Conservation (phyloP, 1,284 basidiomycete genomes). For the Takashimella koratensis region DNA sequence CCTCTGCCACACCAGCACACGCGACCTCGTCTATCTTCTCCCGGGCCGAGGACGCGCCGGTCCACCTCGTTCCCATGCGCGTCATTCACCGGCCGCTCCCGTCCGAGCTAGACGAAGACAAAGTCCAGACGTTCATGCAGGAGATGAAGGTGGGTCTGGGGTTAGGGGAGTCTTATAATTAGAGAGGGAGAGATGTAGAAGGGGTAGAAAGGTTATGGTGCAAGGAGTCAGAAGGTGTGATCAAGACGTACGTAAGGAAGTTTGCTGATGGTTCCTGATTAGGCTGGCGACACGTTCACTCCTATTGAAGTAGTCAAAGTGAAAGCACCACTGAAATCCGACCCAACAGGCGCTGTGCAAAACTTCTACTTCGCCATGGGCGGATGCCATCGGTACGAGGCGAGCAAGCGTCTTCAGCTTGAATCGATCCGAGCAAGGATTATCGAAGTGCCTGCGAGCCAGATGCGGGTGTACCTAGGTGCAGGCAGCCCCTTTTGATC, state of each 20-base stretch:
- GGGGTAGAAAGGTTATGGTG: too few species aligned
- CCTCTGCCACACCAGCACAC: neutral
- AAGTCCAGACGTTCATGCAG: constrained; percentile 48
- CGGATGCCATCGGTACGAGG: constrained; percentile 50
- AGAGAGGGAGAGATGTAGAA: neutral
- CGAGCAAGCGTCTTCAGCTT: constrained; percentile 43
- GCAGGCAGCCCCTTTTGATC: constrained; percentile 44
- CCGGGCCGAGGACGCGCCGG: constrained; percentile 22
- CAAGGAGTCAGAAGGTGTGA: too few species aligned
- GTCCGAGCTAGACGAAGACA: constrained; percentile 46
- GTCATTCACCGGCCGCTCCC: constrained; percentile 49
- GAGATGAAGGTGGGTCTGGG: constrained; percentile 43
- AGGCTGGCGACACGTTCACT: constrained; percentile 49
- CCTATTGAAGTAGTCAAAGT: constrained; percentile 50
- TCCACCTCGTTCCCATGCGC: constrained; percentile 46
- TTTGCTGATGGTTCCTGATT: too few species aligned
- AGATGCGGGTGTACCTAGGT: constrained; percentile 47
- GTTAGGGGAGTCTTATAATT: too few species aligned
- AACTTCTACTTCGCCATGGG: constrained; percentile 50
- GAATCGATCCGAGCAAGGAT: constrained; percentile 47
- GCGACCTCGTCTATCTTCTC: constrained; percentile 34
- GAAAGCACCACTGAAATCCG: constrained; percentile 32
- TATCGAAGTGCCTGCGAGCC: constrained; percentile 46
- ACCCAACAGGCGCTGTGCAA: constrained; percentile 26
- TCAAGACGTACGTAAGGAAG: too few species aligned